Evolutionary conservation across 306 rosid genomes (phyloP).

Genomic region (Mucuna pruriens): DNA sequence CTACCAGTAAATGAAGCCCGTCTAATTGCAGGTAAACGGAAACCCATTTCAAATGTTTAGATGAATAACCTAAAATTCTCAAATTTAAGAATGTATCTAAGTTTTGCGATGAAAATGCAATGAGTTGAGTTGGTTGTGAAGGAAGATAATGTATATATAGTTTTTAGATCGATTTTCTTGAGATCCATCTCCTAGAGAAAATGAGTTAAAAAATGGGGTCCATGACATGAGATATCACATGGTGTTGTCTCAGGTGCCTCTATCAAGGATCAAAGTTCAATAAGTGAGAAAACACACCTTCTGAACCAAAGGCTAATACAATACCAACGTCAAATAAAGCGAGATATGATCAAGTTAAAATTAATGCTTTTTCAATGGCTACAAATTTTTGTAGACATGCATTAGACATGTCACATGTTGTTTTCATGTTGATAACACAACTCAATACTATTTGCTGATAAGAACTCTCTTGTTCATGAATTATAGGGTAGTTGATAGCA

Average conservation of each 20-base stretch:
- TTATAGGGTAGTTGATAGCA: neutral
- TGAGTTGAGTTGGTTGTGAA: neutral
- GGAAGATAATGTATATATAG: neutral
- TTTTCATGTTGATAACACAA: neutral
- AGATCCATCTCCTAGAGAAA: neutral
- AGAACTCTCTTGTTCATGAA: neutral
- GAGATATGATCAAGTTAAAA: too few relatives aligned
- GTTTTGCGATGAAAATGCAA: neutral
- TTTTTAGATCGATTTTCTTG: constrained; percentile 6
- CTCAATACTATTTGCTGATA: neutral
- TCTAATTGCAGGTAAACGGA: constrained; percentile 23
- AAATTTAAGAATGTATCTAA: neutral
- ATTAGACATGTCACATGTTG: neutral
- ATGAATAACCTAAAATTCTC: neutral
- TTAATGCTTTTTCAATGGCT: too few relatives aligned
- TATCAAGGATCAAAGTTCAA: neutral
- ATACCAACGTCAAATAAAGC: neutral
- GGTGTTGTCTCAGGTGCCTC: neutral
- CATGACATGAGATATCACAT: neutral
- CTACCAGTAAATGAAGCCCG: neutral
- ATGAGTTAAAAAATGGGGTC: constrained; percentile 1
- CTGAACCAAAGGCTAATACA: neutral
- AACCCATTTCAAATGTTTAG: constrained; percentile 20
- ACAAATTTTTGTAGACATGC: neutral
- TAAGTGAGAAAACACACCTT: neutral